Base-by-base conservation (phyloP, 2,329 filamentous ascomycete species). In the Ophiostoma triangulosporum region DNA sequence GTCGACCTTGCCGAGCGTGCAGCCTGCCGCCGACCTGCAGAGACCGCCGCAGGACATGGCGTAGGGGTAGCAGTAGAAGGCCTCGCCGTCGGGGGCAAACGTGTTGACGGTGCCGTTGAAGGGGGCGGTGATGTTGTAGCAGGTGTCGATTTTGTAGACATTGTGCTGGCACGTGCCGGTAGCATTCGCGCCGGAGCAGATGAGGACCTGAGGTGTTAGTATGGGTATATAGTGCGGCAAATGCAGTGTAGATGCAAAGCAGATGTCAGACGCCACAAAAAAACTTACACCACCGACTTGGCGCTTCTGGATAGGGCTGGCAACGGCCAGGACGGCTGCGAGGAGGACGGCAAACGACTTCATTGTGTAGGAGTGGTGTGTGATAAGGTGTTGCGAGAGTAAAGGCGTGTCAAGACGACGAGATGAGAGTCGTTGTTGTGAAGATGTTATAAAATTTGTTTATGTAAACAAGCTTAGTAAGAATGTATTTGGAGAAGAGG, bases 21-120 rank as follows among this genome's bases (percentile, higher is more conserved):
- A 78, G 33, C 75, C 75, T 45, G 70, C 72, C 2, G 73, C 73
- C 48, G 73, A 75, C 4, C 51, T 71, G 68, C 75, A 78, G 56
- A 70, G 65, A 22, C 62, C 65, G 32, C 64, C 64, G 61, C 75
- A 78, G 24, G 61, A 53, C 52, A 61, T 60, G 7, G 68, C 62
- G 56, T 68, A 69, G 3, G 73, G 74, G 61, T 65, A 73, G 65
- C 75, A 78, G 57, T 61, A 64, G 57, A 77, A 77, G 36, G 59
- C 59, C 46, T 73, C 74, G 35, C 68, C 72, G 56, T 77, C 74
- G 7, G 72, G 72, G 2, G 72, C 72, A 60, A 78, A 78, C 0
- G 75, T 78, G 62, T 75, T 73, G 38, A 63, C 57, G 57, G 62
- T 61, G 51, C 32, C 43, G 43, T n/a, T 22, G 55, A 69, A 72